Evolutionary conservation across 1,284 basidiomycete species (phyloP).

Genomic region (Microbotryum silenes-acaulis): DNA sequence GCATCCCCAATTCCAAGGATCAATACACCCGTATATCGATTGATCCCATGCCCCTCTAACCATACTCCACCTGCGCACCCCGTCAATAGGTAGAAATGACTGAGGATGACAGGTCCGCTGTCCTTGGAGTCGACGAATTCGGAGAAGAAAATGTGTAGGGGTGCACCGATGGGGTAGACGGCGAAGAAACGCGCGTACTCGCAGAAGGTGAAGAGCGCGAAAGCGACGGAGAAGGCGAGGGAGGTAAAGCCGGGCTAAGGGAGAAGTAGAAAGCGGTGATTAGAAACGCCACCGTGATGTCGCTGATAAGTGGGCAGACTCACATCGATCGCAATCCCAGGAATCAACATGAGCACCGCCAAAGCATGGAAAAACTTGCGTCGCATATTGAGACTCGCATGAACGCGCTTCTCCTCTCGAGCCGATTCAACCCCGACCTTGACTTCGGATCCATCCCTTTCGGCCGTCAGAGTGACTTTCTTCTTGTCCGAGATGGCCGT

Average conservation of each 20-base stretch:
- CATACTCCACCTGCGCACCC: constrained; percentile 90
- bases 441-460: neutral
- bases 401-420: constrained; percentile 31
- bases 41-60: constrained; percentile 79
- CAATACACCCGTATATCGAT: constrained; percentile 83
- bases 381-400: constrained; percentile 78
- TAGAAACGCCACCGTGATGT: constrained; percentile 8
- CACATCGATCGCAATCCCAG: constrained; percentile 85
- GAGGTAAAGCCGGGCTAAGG: constrained; percentile 88
- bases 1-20: constrained; percentile 90
- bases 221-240: constrained; percentile 84
- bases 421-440: constrained; percentile 27
- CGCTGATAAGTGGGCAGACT: constrained; percentile 43
- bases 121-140: constrained; percentile 97
- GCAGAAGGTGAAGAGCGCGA: constrained; percentile 86
- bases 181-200: constrained; percentile 98
- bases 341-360: constrained; percentile 91
- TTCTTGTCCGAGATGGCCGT: constrained; percentile 8
- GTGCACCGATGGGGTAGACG: constrained; percentile 88
- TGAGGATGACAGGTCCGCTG: constrained; percentile 88
- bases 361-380: constrained; percentile 96
- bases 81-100: constrained; percentile 92
- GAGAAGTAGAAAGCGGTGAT: neutral
- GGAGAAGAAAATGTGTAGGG: constrained; percentile 91
- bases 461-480: neutral